Evolutionary conservation across 1,284 basidiomycete species (phyloP).

Genomic region (Malassezia dermatis): DNA sequence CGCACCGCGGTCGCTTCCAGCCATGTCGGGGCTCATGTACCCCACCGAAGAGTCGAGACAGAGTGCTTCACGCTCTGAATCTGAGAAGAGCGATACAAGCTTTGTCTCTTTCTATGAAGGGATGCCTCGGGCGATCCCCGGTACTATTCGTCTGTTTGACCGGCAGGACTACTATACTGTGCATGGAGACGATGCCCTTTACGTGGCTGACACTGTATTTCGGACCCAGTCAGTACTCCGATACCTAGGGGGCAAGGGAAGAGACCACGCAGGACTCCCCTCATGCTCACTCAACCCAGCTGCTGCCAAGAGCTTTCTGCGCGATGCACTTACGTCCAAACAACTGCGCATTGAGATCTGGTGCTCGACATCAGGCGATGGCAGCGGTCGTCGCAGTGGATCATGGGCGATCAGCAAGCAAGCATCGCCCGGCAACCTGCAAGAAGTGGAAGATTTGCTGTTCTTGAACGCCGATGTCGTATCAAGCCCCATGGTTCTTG

Average conservation of each 20-base stretch:
- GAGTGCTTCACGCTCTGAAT: not conserved
- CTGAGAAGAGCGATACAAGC: constrained; percentile 29
- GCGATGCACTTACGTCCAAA: constrained; percentile 78
- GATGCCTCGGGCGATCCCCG: constrained; percentile 24
- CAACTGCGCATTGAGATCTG: constrained; percentile 87
- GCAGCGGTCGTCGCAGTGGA: constrained; percentile 62
- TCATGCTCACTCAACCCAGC: constrained; percentile 66
- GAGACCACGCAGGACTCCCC: constrained; percentile 21
- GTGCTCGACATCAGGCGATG: constrained; percentile 23
- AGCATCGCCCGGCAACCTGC: constrained; percentile 89
- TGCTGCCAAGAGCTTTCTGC: constrained; percentile 73
- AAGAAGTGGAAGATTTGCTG: constrained; percentile 83
- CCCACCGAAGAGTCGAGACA: constrained; percentile 22
- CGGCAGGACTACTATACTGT: constrained; percentile 70
- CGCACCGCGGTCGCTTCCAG: not conserved
- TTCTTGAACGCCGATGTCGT: constrained; percentile 74
- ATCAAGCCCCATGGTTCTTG: constrained; percentile 79
- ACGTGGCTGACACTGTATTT: constrained; percentile 67
- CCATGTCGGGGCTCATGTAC: constrained; percentile 45
- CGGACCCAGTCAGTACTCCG: constrained; percentile 46
- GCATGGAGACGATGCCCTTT: constrained; percentile 78
- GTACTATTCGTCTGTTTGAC: constrained; percentile 44
- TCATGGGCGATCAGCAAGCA: constrained; percentile 61
- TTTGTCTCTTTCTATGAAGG: constrained; percentile 34
- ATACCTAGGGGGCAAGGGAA: constrained; percentile 30